Base-by-base conservation (phyloP, 208 protist genomes). In the Leptomonas pyrrhocoris region DNA sequence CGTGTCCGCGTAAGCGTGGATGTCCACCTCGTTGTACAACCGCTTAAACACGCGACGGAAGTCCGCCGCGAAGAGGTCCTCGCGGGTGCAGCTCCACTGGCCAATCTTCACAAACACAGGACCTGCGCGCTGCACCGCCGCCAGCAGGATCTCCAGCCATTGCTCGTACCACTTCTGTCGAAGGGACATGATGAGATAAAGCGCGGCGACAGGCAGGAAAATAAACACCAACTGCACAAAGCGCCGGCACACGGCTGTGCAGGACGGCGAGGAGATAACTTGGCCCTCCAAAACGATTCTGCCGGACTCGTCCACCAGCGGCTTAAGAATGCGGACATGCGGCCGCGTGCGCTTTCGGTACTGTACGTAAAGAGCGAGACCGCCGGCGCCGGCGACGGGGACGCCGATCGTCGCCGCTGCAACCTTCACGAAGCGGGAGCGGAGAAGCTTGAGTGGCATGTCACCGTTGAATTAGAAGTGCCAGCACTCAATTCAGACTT, bases 31-130 rank as follows among this genome's bases (percentile, higher is more conserved):
- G 50, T 80, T 92, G 78, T 92, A 95, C 43, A 95, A 66, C 13
- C 85, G 86, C 73, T 85, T 84, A 57, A 95, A 95, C 40, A 93
- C 75, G 13, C 68, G 61, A 62, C 90, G 90, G 68, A 97, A 86
- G 43, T 86, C 76, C n/a, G 77, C 71, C 13, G 89, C 86, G 64
- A 96, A 95, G 54, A 97, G 77, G 71, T 97, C 94, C 60, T 93
- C 76, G 15, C 94, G 86, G 6, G 94, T 96, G 79, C 89, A 94
- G 68, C 77, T 85, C 92, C 94, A 97, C 79, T 97, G 94, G 16
- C 91, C 91, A 34, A 93, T 86, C 78, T 97, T 97, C 51, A 97
- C 86, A 60, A 96, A 97, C 18, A 92, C 90, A 0, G 94, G 92
- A 1, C 94, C 94, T 11, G 86, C 85, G 16, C 77, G 79, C 80